These are phyloP conservation scores for Fusarium anguioides DNA, from an alignment of 2,329 filamentous ascomycete genomes.

Conservation along the genomic window DNA sequence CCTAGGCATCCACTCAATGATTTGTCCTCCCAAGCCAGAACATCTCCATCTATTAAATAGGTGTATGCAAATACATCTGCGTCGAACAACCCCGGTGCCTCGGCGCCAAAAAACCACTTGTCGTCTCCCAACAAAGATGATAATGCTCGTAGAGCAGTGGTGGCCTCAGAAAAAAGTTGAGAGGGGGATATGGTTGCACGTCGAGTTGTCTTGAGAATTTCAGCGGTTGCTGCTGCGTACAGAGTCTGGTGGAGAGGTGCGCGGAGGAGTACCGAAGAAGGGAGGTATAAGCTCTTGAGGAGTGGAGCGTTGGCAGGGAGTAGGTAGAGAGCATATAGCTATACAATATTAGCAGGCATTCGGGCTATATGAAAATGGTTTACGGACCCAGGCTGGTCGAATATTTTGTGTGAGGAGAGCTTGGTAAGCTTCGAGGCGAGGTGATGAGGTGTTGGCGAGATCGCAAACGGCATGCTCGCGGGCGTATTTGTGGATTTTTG, in stretches of 20 bases:
- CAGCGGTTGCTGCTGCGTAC: slow-evolving; percentile 75
- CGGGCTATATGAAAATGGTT: neutral
- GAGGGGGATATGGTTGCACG: slow-evolving; percentile 48
- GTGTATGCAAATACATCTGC: slow-evolving; percentile 92
- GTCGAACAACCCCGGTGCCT: slow-evolving; percentile 79
- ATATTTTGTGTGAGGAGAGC: slow-evolving; percentile 81
- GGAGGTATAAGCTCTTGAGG: slow-evolving; percentile 78
- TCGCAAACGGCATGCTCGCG: slow-evolving; percentile 56
- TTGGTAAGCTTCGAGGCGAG: slow-evolving; percentile 78
- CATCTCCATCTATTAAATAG: slow-evolving; percentile 77
- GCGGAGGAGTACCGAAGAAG: slow-evolving; percentile 72
- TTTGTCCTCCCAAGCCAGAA: slow-evolving; percentile 72
- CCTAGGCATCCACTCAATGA: slow-evolving; percentile 67
- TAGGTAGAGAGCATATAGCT: slow-evolving; percentile 87
- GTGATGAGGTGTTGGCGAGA: slow-evolving; percentile 61
- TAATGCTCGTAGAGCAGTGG: slow-evolving; percentile 60
- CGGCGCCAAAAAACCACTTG: slow-evolving; percentile 62
- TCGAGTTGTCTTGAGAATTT: slow-evolving; percentile 74
- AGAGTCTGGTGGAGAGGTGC: slow-evolving; percentile 73
- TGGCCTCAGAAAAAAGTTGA: slow-evolving; percentile 57
- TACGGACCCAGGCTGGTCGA: slow-evolving; percentile 83
- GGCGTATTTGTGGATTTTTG: slow-evolving; percentile 76
- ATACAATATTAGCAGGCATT: slow-evolving; percentile 3
- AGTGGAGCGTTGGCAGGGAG: slow-evolving; percentile 74
- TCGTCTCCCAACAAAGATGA: slow-evolving; percentile 54